Evolutionary conservation across 2,329 filamentous ascomycete species (phyloP).

Genomic region (Ascochyta pisi): DNA sequence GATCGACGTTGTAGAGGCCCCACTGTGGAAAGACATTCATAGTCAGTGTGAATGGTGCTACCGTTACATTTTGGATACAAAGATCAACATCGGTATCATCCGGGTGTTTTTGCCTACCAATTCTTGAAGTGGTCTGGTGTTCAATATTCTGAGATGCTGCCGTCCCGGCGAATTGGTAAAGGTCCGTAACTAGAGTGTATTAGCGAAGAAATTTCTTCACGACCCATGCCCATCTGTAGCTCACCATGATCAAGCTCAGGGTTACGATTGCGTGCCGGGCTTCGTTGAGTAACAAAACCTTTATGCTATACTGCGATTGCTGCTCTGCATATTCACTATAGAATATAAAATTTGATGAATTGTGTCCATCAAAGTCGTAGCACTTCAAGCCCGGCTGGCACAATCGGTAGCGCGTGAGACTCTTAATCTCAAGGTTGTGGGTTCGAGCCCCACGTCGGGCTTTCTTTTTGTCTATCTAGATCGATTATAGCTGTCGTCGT

Average conservation of each 20-base stretch:
- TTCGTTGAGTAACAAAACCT: too few relatives aligned
- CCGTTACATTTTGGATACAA: background rate
- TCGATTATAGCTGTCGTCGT: background rate
- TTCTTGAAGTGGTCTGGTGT: background rate
- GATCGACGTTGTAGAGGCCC: conserved; percentile 2
- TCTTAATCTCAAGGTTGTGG: conserved; percentile 22
- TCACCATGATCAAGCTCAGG: too few relatives aligned
- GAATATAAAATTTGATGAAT: fast-evolving
- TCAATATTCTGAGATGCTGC: background rate
- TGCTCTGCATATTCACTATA: too few relatives aligned
- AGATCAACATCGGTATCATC: too few relatives aligned
- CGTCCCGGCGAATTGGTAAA: background rate
- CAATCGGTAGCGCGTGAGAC: conserved; percentile 23
- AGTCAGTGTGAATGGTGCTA: background rate
- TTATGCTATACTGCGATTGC: too few relatives aligned
- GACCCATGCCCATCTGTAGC: background rate
- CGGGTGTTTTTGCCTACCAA: background rate
- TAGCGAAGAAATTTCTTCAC: conserved; percentile 2
- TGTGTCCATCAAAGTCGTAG: background rate
- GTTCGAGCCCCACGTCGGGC: conserved; percentile 18
- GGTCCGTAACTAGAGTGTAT: background rate
- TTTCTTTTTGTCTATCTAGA: background rate
- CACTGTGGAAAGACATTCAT: background rate
- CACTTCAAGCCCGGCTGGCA: conserved; percentile 15
- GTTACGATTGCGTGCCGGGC: too few relatives aligned